These are phyloP conservation scores for Cordyceps pruinosa DNA, from an alignment of 2,329 filamentous ascomycete species.

Conservation along the genomic window DNA sequence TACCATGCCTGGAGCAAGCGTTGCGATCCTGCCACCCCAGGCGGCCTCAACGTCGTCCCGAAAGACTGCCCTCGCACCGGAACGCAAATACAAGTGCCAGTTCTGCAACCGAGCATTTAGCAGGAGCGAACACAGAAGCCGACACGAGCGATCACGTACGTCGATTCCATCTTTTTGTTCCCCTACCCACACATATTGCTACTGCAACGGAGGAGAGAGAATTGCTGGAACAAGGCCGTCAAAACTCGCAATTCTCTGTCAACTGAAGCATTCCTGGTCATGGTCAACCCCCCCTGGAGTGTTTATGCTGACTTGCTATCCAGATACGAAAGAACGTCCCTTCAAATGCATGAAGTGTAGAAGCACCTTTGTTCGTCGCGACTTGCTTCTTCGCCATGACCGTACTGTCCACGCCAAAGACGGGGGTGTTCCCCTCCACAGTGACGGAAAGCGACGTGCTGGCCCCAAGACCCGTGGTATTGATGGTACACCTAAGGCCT, in stretches of 20 bases:
- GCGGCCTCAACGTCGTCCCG: slow-evolving; percentile 64
- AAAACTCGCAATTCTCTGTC: not conserved
- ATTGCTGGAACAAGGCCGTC: not conserved
- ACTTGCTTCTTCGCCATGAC: slow-evolving; percentile 92
- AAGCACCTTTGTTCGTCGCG: slow-evolving; percentile 96
- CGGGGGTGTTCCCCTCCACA: slow-evolving; percentile 86
- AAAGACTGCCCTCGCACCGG: slow-evolving; percentile 71
- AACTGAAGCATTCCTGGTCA: not conserved
- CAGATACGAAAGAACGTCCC: slow-evolving; percentile 96
- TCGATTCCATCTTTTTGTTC: slow-evolving; percentile 26
- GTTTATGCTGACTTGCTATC: slow-evolving; percentile 8
- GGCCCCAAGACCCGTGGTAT: slow-evolving; percentile 60
- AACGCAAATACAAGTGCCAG: slow-evolving; percentile 99
- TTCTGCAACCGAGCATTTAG: slow-evolving; percentile 98
- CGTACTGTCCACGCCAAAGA: slow-evolving; percentile 98
- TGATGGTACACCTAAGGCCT: slow-evolving; percentile 63
- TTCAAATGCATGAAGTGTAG: slow-evolving; percentile 99
- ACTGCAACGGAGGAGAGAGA: not conserved
- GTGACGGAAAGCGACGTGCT: slow-evolving; percentile 82
- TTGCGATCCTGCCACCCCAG: slow-evolving; percentile 57
- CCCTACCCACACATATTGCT: not conserved
- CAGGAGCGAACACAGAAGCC: slow-evolving; percentile 90
- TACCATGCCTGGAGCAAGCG: slow-evolving; percentile 64
- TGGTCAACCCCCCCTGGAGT: no score
- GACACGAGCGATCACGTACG: slow-evolving; percentile 97